Percentiles rank a stretch among this genome's conserved stretches.
Conservation (phyloP, 208 protist genomes). For the Leishmania arabica region DNA sequence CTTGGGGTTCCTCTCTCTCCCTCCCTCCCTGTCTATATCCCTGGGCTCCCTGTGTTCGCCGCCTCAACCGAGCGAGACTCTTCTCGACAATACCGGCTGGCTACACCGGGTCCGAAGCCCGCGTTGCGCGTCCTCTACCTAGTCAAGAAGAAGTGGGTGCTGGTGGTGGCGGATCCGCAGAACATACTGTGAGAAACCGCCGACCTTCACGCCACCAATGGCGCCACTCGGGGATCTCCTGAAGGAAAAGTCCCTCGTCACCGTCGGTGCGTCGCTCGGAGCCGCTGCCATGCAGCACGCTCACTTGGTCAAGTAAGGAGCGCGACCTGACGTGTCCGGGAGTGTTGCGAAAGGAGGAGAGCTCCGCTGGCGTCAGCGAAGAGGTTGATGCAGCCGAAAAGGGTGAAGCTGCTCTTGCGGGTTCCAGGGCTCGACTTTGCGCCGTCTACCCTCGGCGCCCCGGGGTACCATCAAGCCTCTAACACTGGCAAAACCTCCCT, state of each 20-base stretch:
- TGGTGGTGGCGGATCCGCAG: slow-evolving; percentile 72
- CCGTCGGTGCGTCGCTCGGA: slow-evolving; percentile 70
- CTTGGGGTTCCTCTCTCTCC: neutral
- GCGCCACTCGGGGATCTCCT: slow-evolving; percentile 64
- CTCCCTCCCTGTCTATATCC: neutral
- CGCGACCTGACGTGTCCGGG: slow-evolving; percentile 58
- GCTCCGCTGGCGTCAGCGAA: slow-evolving; percentile 42
- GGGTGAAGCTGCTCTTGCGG: slow-evolving; percentile 57
- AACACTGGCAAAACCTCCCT: slow-evolving; percentile 61
- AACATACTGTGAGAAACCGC: slow-evolving; percentile 53
- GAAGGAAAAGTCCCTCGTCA: slow-evolving; percentile 49
- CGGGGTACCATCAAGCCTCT: slow-evolving; percentile 20
- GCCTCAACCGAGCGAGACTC: neutral
- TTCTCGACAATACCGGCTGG: slow-evolving; percentile 45
- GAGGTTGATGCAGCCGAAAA: slow-evolving; percentile 38
- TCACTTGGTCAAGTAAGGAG: slow-evolving; percentile 49
- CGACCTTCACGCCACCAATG: slow-evolving; percentile 61
- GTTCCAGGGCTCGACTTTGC: slow-evolving; percentile 35
- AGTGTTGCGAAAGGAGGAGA: slow-evolving; percentile 61
- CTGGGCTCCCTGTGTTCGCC: neutral
- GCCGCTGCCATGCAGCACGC: slow-evolving; percentile 41
- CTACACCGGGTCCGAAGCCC: slow-evolving; percentile 64
- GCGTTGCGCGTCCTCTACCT: slow-evolving; percentile 77
- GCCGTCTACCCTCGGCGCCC: slow-evolving; percentile 6
- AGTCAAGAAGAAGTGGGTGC: slow-evolving; percentile 63